Base-by-base conservation (phyloP, 2,329 filamentous ascomycete genomes). In the Nemania sp. region DNA sequence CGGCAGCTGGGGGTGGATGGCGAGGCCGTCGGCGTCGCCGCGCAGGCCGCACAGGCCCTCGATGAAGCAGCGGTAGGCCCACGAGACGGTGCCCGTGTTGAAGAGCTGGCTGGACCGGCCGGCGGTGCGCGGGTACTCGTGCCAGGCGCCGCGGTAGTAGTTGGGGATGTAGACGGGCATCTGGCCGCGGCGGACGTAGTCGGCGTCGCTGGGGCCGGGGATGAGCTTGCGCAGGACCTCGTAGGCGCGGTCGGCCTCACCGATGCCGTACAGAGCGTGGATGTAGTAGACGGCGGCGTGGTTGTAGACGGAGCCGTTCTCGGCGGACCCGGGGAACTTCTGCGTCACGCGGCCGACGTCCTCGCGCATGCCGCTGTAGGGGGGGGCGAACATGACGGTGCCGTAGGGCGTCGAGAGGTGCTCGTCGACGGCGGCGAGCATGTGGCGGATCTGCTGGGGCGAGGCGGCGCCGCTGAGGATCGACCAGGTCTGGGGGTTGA, bases 241-340 rank as follows among this genome's bases (percentile, higher is more conserved):
- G 69, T 79, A 85, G 0, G 83, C 83, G 15, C 81, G 77, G 58
- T 84, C 82, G 1, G 72, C 71, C 62, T 83, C 73, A 20, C 76
- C 77, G 62, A 83, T 77, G 21, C 73, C 75, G 72, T 86, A 85
- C 21, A 86, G 69, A 11, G 79, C 79, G 74, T 83, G 80, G 49
- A 81, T 76, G 70, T 83, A 86, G 68, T 85, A 86, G 11, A 80
- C 77, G 34, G 76, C 78, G 0, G 83, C 82, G 69, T 86, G 83
- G 73, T 85, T 86, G 71, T 85, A 86, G 17, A 86, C 81, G 21
- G 80, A 80, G 0, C 77, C 83, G 69, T 86, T 86, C 71, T 86
- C 83, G n/a, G 79, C 83, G 46, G 81, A 81, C 2, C 83, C 83
- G 2, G 82, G 79, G 59, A 81, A 83, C 70, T 85, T 85, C 68